phyloP scores from a whole-genome alignment of 768 basidiomycete genomes.

The Phaeotremella skinneri region DNA sequence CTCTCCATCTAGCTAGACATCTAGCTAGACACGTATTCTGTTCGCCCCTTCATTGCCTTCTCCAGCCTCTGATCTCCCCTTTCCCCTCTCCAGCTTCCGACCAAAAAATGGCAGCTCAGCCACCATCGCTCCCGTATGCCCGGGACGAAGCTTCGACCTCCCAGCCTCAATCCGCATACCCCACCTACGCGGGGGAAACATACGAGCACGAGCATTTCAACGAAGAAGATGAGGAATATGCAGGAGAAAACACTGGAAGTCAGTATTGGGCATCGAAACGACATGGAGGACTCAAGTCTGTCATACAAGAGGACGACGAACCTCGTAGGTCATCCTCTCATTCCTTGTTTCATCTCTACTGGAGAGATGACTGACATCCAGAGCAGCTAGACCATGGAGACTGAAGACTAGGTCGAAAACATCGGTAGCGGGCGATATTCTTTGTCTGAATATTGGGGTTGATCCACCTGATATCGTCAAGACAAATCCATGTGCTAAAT shows the following conservation, averaged over 20 bases:
- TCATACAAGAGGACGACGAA: constrained; percentile 59
- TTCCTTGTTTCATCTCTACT: constrained; percentile 54
- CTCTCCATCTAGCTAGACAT: too few relatives aligned
- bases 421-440: constrained; percentile 72
- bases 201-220: constrained; percentile 8
- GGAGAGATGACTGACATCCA: constrained; percentile 5
- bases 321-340: constrained; percentile 54
- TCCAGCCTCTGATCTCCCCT: too few relatives aligned
- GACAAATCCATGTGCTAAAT: constrained; percentile 88
- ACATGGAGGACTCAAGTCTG: constrained; percentile 85
- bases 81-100: too few relatives aligned
- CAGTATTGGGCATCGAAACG: constrained; percentile 61
- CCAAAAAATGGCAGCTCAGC: constrained; percentile 20
- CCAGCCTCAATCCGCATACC: constrained; percentile 36
- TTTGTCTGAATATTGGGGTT: constrained; percentile 95
- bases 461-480: constrained; percentile 98
- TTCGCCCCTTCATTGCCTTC: too few relatives aligned
- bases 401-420: constrained; percentile 86
- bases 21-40: too few relatives aligned
- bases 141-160: constrained; percentile 46
- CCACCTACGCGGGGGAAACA: constrained; percentile 16
- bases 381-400: constrained; percentile 66
- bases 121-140: constrained; percentile 42
- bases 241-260: constrained; percentile 29
- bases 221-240: constrained; percentile 9